These are phyloP conservation scores for Zizania palustris DNA, from an alignment of 202 grass and related monocot species.

Conservation along the genomic window DNA sequence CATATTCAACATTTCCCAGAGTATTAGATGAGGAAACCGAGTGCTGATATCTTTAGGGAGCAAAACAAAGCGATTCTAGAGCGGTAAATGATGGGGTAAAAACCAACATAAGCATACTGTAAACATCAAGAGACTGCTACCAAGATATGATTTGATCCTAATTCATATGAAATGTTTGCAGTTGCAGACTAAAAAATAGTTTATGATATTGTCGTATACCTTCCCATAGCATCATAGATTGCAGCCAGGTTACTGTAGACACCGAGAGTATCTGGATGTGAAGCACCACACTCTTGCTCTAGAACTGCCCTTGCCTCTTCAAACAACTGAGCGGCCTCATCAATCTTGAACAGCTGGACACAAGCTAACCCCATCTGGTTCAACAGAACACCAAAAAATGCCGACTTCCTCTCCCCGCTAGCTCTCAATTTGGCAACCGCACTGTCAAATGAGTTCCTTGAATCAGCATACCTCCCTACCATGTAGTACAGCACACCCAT, in stretches of 20 bases:
- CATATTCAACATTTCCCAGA: conserved; percentile 23
- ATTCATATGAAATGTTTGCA: not conserved
- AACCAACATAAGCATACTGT: not conserved
- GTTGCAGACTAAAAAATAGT: not conserved
- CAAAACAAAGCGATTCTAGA: conserved; percentile 3
- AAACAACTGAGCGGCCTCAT: conserved; percentile 92
- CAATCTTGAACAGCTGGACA: conserved; percentile 97
- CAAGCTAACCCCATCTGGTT: conserved; percentile 98
- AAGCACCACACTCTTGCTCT: conserved; percentile 77
- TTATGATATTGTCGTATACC: conserved; percentile 43
- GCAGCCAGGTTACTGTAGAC: conserved; percentile 97
- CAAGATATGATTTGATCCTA: not conserved
- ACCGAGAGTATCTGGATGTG: conserved; percentile 85
- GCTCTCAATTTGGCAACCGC: conserved; percentile 80
- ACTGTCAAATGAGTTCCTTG: conserved; percentile 77
- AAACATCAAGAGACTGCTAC: not conserved
- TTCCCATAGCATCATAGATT: conserved; percentile 98
- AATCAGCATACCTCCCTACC: conserved; percentile 76
- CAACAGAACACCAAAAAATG: conserved; percentile 89
- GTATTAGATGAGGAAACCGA: conserved; percentile 3
- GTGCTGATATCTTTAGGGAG: not conserved
- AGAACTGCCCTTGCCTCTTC: conserved; percentile 88
- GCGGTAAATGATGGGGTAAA: not conserved
- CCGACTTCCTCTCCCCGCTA: conserved; percentile 83
- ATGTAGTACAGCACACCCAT: conserved; percentile 97